Evolutionary conservation across 768 basidiomycete species (phyloP).

Genomic region (Trametes villosa): DNA sequence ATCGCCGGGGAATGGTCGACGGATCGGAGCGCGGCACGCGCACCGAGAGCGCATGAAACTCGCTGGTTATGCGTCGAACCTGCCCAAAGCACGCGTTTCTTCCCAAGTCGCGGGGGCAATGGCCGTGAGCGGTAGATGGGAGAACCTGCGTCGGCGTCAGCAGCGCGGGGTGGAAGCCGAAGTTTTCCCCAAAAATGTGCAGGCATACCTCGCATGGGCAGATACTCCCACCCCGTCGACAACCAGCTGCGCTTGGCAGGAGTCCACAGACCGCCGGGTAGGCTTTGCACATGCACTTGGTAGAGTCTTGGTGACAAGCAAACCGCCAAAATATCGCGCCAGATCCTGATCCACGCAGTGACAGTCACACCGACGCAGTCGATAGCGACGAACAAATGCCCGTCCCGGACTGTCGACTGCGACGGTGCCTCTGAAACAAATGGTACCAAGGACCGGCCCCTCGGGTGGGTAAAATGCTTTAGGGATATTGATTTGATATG

Average conservation of each 20-base stretch:
- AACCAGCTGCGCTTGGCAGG: conserved; percentile 4
- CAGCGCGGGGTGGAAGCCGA: conserved; percentile 11
- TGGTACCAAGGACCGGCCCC: too few species aligned
- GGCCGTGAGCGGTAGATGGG: not conserved
- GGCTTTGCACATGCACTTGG: not conserved
- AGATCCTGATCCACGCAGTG: not conserved
- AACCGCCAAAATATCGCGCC: not conserved
- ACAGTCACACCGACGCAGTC: conserved; percentile 7
- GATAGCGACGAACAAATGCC: conserved; percentile 5
- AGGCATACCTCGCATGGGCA: conserved; percentile 17
- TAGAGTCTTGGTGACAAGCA: not conserved
- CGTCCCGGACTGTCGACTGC: not conserved
- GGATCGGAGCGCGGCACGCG: not conserved
- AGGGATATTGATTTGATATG: too few species aligned
- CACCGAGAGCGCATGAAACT: conserved; percentile 10
- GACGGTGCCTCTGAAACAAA: not conserved
- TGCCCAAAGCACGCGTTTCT: conserved; percentile 12
- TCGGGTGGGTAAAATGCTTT: too few species aligned
- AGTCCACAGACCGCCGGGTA: not conserved
- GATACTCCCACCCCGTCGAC: conserved; percentile 14
- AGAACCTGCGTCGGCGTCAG: conserved; percentile 7
- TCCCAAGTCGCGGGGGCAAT: conserved; percentile 17
- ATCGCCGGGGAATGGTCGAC: conserved; percentile 16
- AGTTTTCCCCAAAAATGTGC: conserved; percentile 16
- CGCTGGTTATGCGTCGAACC: not conserved